Evolutionary conservation across 352 stramenopile species (phyloP).

Genomic region (Globisporangium echinulatum): DNA sequence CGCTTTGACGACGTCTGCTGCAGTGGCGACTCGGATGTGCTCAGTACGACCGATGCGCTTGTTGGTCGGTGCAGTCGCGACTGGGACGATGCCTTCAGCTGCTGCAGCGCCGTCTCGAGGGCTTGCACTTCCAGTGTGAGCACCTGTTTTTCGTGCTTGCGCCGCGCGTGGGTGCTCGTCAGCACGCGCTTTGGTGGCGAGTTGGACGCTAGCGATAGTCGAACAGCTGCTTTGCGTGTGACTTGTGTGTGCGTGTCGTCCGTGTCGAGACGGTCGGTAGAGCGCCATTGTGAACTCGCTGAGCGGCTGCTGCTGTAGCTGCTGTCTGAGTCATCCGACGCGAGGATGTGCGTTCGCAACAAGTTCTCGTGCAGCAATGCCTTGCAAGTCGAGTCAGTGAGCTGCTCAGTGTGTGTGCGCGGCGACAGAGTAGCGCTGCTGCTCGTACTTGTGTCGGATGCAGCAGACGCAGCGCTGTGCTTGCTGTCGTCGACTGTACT

Average conservation of each 20-base stretch:
- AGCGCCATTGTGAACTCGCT: background rate
- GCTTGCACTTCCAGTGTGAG: background rate
- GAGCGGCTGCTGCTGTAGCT: background rate
- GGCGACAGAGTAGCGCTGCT: background rate
- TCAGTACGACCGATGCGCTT: background rate
- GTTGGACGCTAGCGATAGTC: conserved; percentile 5
- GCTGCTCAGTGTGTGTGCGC: background rate
- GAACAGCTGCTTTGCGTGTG: background rate
- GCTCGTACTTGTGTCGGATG: background rate
- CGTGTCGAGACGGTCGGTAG: background rate
- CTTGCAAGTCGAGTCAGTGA: background rate
- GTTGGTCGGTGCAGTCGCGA: too few relatives aligned
- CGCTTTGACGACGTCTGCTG: background rate
- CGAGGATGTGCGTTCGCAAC: background rate
- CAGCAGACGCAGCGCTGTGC: too few relatives aligned
- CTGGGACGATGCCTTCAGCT: background rate
- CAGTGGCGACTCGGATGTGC: background rate
- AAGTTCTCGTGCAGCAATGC: background rate
- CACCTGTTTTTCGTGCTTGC: background rate
- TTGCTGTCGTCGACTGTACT: background rate
- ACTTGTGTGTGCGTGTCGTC: background rate
- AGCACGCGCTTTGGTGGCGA: background rate
- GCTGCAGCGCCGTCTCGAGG: background rate
- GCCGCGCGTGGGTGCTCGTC: conserved; percentile 2
- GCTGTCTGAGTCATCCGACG: background rate